Evolutionary conservation across 257 asterid genomes (phyloP), one percentile per base, ranked within the genome.

Genomic region (Nicotiana noctiflora): DNA sequence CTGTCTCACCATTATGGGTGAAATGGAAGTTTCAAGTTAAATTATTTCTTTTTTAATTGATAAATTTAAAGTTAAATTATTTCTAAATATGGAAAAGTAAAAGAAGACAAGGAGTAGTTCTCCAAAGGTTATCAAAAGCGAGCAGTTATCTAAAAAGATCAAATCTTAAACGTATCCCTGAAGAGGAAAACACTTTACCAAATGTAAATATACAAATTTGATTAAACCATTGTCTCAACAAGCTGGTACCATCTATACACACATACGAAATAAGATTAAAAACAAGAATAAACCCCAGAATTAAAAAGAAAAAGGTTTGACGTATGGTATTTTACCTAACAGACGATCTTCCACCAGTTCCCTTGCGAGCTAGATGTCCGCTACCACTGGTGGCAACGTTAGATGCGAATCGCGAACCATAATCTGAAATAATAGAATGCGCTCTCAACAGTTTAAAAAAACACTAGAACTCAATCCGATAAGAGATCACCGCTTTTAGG

Each of bases 311-410:
- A 76, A 76, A 83, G 86, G 29, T 70, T 60, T 29, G 32, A 74
- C 17, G 81, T 72, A 46, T 27, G 68, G 66, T 27, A 57, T 65
- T 60, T 72, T 72, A 95, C 99, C 99, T 95, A 66, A 95, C 97
- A 60, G 99, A 95, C 52, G 98, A 95, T 88, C 99, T 92, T 80
- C 98, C 99, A 37, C 98, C 98, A 66, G 99, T 95, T 37, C 99
- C 99, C 91, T 93, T 95, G 59, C 99, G 97, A 75, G 89, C 89
- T 72, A 95, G 87, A 85, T 91, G 97, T 37, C 99, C 98, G 76
- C 87, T 88, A 68, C 97, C 97, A 85, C 87, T 84, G 86, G 97
- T 86, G 82, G 97, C 83, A 77, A 95, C 86, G 62, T 86, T 85
- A 79, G 98, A 95, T 81, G 95, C 87, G 59, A 82, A 82, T 83